Conservation (phyloP, 1,284 basidiomycete species). For the Pascua guehoae region DNA sequence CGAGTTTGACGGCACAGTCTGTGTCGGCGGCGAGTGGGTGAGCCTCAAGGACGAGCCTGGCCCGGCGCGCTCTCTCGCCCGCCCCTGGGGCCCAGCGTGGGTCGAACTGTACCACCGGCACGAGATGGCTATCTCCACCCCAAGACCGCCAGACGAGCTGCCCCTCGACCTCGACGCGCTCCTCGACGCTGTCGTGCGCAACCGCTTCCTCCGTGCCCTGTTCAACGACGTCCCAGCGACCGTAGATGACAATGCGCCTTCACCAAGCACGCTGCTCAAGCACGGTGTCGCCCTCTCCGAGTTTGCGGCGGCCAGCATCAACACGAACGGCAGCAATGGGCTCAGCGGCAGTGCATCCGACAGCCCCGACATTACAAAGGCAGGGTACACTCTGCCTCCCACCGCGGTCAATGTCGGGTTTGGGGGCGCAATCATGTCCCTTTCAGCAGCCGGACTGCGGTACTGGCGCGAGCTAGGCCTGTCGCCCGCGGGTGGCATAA, state of each 20-base stretch:
- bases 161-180: conserved; percentile 10
- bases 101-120: not conserved
- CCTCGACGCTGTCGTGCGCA: conserved; percentile 17
- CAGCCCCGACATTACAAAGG: not conserved
- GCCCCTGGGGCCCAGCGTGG: conserved; percentile 12
- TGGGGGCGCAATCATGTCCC: conserved; percentile 26
- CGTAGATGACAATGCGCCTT: not conserved
- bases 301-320: conserved; percentile 2
- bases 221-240: conserved; percentile 3
- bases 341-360: not conserved
- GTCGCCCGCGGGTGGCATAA: conserved; percentile 37
- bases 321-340: not conserved
- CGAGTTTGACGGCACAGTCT: conserved; percentile 24
- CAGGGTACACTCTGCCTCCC: conserved; percentile 7
- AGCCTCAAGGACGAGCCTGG: conserved; percentile 17
- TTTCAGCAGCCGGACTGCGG: conserved; percentile 30
- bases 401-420: conserved; percentile 25
- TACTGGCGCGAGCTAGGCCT: conserved; percentile 44
- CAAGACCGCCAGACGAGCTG: not conserved
- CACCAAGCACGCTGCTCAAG: conserved; percentile 6
- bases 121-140: not conserved
- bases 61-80: conserved; percentile 5
- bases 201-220: conserved; percentile 13
- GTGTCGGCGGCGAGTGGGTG: conserved; percentile 33
- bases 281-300: conserved; percentile 14